These are phyloP conservation scores for Gamsiella multidivaricata DNA, from an alignment of 192 early-diverging fungal species.

Conservation along the genomic window DNA sequence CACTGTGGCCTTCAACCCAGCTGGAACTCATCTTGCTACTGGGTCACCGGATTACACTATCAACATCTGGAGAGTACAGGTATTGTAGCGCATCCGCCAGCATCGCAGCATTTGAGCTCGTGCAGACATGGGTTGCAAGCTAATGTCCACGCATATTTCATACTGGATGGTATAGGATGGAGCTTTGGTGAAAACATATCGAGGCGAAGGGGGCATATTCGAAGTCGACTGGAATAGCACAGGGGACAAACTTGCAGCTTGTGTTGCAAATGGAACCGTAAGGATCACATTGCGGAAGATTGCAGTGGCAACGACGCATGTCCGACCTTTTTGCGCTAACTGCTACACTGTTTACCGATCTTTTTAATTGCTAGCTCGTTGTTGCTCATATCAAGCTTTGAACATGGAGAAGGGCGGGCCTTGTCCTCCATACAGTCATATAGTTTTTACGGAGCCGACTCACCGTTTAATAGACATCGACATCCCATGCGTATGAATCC, in stretches of 20 bases:
- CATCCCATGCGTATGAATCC: too few relatives aligned
- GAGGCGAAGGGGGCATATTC: conserved; percentile 68
- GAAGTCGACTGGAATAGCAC: conserved; percentile 70
- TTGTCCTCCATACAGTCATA: too few relatives aligned
- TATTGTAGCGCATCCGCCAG: too few relatives aligned
- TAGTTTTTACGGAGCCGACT: too few relatives aligned
- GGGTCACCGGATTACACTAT: conserved; percentile 84
- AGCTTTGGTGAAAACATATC: conserved; percentile 62
- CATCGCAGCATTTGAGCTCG: too few relatives aligned
- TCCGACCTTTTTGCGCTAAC: background rate
- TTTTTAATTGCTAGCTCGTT: conserved; percentile 26
- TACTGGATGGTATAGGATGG: too few relatives aligned
- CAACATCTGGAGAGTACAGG: conserved; percentile 78
- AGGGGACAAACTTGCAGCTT: conserved; percentile 66
- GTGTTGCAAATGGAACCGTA: conserved; percentile 66
- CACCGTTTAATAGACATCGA: too few relatives aligned
- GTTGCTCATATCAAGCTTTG: conserved; percentile 46
- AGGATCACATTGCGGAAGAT: background rate
- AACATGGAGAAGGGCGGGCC: too few relatives aligned
- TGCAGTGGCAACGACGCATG: background rate
- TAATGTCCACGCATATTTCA: too few relatives aligned
- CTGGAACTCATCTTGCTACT: conserved; percentile 77
- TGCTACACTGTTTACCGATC: background rate
- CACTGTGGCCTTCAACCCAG: conserved; percentile 80
- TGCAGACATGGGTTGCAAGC: too few relatives aligned